Conservation (phyloP, 2,329 filamentous ascomycete genomes). For the Pyrenochaeta sp. region DNA sequence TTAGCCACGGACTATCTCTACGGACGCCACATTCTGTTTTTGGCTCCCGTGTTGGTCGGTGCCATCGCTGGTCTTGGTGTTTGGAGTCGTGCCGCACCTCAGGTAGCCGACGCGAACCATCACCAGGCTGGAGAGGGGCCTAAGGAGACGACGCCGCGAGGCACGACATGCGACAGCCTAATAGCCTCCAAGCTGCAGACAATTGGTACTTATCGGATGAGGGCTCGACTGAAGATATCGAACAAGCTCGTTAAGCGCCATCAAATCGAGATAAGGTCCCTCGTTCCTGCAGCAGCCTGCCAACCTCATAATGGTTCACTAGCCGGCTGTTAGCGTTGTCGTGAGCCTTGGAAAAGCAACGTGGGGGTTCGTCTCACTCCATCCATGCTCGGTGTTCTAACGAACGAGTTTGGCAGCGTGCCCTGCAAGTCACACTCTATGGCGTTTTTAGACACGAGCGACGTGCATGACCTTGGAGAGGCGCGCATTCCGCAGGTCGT, state of each 20-base stretch:
- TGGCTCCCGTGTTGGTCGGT: conserved; percentile 15
- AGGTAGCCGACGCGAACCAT: too few relatives aligned
- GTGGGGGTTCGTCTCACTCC: conserved; percentile 35
- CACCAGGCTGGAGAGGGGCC: too few relatives aligned
- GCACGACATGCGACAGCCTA: too few relatives aligned
- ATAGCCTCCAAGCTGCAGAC: too few relatives aligned
- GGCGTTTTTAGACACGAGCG: conserved; percentile 18
- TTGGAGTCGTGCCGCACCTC: conserved; percentile 17
- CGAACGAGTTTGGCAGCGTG: conserved; percentile 13
- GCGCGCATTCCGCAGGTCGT: conserved; percentile 21
- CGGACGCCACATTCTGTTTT: conserved; percentile 19
- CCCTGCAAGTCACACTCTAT: conserved; percentile 40
- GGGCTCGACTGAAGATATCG: conserved; percentile 9
- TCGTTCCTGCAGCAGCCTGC: conserved; percentile 34
- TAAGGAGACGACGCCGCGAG: too few relatives aligned
- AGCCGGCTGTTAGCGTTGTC: conserved; percentile 11
- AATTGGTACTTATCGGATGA: too few relatives aligned
- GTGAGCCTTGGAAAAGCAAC: conserved; percentile 30
- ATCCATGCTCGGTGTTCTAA: conserved; percentile 16
- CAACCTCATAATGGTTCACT: conserved; percentile 24
- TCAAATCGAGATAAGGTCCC: conserved; percentile 20
- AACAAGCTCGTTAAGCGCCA: conserved; percentile 14
- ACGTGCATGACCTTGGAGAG: conserved; percentile 21
- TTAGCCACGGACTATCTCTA: conserved; percentile 13
- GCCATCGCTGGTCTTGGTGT: conserved; percentile 10